Evolutionary conservation across 352 stramenopile genomes (phyloP).

Genomic region (Phytophthora colocasiae): DNA sequence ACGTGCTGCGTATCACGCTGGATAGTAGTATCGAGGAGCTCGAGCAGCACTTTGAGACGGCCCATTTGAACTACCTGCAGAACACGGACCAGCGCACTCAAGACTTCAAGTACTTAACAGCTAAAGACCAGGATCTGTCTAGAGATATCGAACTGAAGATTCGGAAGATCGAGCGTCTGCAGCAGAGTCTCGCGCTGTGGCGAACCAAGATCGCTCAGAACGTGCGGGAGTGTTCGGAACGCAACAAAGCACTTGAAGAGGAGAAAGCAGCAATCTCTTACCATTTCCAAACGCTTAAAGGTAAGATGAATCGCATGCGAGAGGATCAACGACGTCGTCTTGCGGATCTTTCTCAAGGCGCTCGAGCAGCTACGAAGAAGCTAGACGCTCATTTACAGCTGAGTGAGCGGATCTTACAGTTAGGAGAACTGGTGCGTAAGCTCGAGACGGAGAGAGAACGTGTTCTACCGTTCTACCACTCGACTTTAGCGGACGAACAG

Average conservation of each 20-base stretch:
- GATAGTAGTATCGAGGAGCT: constrained; percentile 95
- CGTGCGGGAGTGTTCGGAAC: constrained; percentile 88
- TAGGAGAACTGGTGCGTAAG: constrained; percentile 92
- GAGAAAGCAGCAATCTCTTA: constrained; percentile 88
- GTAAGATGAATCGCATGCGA: constrained; percentile 90
- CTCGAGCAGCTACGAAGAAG: constrained; percentile 75
- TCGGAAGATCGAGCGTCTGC: constrained; percentile 92
- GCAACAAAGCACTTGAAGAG: constrained; percentile 89
- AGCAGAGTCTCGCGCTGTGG: constrained; percentile 90
- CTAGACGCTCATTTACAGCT: constrained; percentile 76
- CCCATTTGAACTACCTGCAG: constrained; percentile 92
- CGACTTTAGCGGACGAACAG: constrained; percentile 60
- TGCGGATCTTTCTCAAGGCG: constrained; percentile 81
- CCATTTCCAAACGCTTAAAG: constrained; percentile 91
- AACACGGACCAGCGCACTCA: constrained; percentile 94
- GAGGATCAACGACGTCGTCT: constrained; percentile 85
- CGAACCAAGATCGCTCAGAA: constrained; percentile 94
- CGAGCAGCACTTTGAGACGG: constrained; percentile 94
- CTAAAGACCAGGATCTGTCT: constrained; percentile 92
- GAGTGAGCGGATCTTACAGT: constrained; percentile 87
- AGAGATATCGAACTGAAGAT: constrained; percentile 95
- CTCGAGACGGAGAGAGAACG: constrained; percentile 93
- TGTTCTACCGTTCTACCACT: constrained; percentile 88
- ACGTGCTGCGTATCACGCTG: constrained; percentile 92
- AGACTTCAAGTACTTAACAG: constrained; percentile 95